These are phyloP conservation scores for Ogataea hybrid DNA, from an alignment of 1,139 yeast species.

Conservation along the genomic window DNA sequence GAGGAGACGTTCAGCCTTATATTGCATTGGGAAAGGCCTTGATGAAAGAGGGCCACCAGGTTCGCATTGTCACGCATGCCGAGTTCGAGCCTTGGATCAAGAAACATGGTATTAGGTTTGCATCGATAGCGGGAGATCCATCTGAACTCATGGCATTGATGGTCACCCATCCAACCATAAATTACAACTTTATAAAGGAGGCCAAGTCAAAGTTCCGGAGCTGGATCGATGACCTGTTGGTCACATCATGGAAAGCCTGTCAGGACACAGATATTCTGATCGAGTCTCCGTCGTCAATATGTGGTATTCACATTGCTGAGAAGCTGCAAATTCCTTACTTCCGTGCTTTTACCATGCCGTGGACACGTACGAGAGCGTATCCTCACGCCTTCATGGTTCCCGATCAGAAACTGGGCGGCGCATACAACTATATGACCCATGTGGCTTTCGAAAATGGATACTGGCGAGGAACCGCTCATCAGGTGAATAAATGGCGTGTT, in stretches of 20 bases:
- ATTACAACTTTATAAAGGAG: slow-evolving; percentile 77
- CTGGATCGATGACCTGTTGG: slow-evolving; percentile 75
- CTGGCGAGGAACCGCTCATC: slow-evolving; percentile 92
- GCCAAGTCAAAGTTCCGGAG: slow-evolving; percentile 74
- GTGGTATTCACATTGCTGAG: slow-evolving; percentile 93
- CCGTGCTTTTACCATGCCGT: slow-evolving; percentile 97
- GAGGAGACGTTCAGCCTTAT: slow-evolving; percentile 97
- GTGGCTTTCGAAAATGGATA: slow-evolving; percentile 88
- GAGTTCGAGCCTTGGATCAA: slow-evolving; percentile 80
- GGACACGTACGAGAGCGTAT: slow-evolving; percentile 94
- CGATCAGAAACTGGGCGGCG: slow-evolving; percentile 88
- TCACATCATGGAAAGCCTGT: slow-evolving; percentile 81
- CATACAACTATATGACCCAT: slow-evolving; percentile 88
- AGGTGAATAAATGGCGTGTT: slow-evolving; percentile 85
- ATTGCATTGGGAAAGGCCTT: slow-evolving; percentile 85
- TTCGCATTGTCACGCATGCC: slow-evolving; percentile 78
- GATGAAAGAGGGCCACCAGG: slow-evolving; percentile 74
- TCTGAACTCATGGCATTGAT: slow-evolving; percentile 87
- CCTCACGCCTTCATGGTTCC: slow-evolving; percentile 97
- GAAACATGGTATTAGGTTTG: slow-evolving; percentile 64
- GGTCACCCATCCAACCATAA: slow-evolving; percentile 88
- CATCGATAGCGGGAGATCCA: slow-evolving; percentile 87
- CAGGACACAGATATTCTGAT: slow-evolving; percentile 75
- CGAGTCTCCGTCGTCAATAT: slow-evolving; percentile 95
- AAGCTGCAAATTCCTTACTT: slow-evolving; percentile 86